These are phyloP conservation scores for Amoebophrya sp. DNA, from an alignment of 169 alveolate genomes.

Conservation along the genomic window DNA sequence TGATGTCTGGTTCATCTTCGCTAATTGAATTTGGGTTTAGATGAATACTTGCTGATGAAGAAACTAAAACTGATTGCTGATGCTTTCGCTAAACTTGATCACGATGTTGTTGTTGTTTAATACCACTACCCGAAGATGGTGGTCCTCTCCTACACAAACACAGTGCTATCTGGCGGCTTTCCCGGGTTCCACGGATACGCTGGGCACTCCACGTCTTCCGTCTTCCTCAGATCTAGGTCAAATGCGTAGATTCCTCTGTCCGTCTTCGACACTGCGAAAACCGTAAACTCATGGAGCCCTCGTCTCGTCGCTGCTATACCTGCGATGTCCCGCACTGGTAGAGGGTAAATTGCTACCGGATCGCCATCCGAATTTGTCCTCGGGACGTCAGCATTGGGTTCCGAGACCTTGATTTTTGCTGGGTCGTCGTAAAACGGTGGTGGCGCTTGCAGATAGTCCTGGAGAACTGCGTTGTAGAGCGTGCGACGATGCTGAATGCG, in stretches of 20 bases:
- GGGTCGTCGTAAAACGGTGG: not conserved
- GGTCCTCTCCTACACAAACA: too few relatives aligned
- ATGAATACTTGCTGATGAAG: too few relatives aligned
- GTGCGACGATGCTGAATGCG: too few relatives aligned
- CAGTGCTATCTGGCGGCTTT: too few relatives aligned
- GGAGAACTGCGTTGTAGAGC: not conserved
- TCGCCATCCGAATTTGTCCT: too few relatives aligned
- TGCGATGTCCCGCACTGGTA: not conserved
- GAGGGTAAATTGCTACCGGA: not conserved
- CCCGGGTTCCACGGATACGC: not conserved
- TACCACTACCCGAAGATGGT: too few relatives aligned
- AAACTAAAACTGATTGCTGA: too few relatives aligned
- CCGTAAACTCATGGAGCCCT: not conserved
- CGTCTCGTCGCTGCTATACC: not conserved
- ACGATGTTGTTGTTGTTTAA: too few relatives aligned
- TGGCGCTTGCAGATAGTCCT: not conserved
- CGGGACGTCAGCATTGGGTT: not conserved
- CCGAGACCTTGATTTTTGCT: not conserved
- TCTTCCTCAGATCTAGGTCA: not conserved
- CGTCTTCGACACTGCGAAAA: not conserved
- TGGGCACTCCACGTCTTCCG: not conserved
- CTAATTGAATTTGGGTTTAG: too few relatives aligned
- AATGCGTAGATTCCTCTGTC: not conserved
- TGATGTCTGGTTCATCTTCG: too few relatives aligned
- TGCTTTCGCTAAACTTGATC: too few relatives aligned